phyloP scores from a whole-genome alignment of 2,329 filamentous ascomycete genomes.

The Didymella exigua region DNA sequence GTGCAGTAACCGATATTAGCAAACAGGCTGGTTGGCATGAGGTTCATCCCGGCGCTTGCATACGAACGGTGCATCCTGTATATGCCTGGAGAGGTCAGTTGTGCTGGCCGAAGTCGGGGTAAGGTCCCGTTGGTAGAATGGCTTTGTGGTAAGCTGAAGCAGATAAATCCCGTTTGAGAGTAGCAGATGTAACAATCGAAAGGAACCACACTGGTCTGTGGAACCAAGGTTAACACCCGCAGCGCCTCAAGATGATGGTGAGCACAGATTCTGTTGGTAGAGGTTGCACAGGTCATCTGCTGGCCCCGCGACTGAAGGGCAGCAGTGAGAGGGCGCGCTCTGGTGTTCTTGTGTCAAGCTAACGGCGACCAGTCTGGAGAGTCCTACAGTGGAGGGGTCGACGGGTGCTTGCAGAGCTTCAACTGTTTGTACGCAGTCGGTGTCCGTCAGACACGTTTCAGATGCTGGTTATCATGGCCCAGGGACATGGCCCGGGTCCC shows the following conservation, averaged over 20 bases:
- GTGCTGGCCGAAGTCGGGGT: slow-evolving; percentile 10
- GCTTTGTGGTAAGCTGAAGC: slow-evolving; percentile 24
- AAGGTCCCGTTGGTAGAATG: neutral
- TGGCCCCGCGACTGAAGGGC: slow-evolving; percentile 16
- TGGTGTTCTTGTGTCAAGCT: slow-evolving; percentile 4
- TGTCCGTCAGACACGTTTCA: slow-evolving; percentile 35
- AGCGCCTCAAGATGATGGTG: slow-evolving; percentile 22
- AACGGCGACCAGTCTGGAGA: neutral
- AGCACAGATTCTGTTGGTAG: slow-evolving; percentile 24
- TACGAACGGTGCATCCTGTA: neutral
- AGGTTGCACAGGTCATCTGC: slow-evolving; percentile 27
- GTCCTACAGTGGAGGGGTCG: neutral
- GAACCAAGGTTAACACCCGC: slow-evolving; percentile 28
- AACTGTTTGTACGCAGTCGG: slow-evolving; percentile 14
- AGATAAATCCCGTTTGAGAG: slow-evolving; percentile 34
- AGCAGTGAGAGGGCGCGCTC: neutral
- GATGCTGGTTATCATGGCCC: slow-evolving; percentile 33
- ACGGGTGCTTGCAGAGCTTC: slow-evolving; percentile 13
- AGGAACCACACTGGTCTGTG: slow-evolving; percentile 37
- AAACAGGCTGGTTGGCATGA: neutral
- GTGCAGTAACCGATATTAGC: slow-evolving; percentile 1
- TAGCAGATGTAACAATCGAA: slow-evolving; percentile 44
- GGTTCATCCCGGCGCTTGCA: slow-evolving; percentile 1
- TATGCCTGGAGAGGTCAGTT: neutral
- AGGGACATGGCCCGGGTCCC: slow-evolving; percentile 33